Conservation (phyloP, 208 protist genomes). For the Leishmania martiniquensis region DNA sequence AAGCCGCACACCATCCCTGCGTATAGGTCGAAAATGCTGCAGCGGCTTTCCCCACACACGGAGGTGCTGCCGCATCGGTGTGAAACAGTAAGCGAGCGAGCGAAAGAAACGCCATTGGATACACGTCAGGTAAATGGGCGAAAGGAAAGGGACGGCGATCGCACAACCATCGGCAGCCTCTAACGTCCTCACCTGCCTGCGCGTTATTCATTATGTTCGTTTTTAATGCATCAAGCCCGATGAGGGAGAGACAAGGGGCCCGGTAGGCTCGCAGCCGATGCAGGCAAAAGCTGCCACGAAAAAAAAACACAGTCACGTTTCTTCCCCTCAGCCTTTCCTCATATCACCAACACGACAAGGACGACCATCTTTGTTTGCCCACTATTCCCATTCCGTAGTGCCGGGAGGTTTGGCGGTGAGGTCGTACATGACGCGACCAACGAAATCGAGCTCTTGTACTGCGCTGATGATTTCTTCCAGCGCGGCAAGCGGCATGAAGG, state of each 20-base stretch:
- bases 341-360: not conserved
- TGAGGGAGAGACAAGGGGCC: not conserved
- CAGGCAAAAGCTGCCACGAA: not conserved
- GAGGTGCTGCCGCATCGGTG: no score
- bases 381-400: slow-evolving; percentile 98
- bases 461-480: slow-evolving; percentile 84
- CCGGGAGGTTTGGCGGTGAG: slow-evolving; percentile 97
- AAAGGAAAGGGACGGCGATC: not conserved
- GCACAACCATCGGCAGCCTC: not conserved
- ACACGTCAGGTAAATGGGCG: not conserved
- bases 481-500: slow-evolving; percentile 82
- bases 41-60: not conserved
- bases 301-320: not conserved
- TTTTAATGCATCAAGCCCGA: not conserved
- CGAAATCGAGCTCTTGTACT: slow-evolving; percentile 74
- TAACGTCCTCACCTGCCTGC: not conserved
- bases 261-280: not conserved
- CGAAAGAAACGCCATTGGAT: no score
- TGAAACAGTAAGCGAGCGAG: no score
- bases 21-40: not conserved
- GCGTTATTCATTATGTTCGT: not conserved
- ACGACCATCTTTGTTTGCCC: not conserved
- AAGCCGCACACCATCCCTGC: not conserved
- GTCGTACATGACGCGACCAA: slow-evolving; percentile 95
- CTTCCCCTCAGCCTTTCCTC: not conserved